Evolutionary conservation across 768 basidiomycete species (phyloP).

Genomic region (Tulasnella calospora): DNA sequence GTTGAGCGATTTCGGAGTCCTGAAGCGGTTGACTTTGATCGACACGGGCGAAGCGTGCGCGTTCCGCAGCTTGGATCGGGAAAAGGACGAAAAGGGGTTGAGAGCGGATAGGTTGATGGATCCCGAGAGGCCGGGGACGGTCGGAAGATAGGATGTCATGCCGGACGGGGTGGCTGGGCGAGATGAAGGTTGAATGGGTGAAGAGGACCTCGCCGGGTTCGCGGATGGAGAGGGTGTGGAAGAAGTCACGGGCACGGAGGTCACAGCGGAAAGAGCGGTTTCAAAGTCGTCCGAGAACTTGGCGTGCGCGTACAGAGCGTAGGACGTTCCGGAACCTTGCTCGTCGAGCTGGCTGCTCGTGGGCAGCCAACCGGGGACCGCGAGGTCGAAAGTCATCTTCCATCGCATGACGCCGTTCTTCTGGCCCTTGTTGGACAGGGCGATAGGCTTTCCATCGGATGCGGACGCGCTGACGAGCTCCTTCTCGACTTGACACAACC

Average conservation of each 20-base stretch:
- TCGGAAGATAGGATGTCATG: background rate
- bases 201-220: background rate
- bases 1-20: constrained; percentile 23
- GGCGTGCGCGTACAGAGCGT: constrained; percentile 63
- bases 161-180: background rate
- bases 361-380: constrained; percentile 89
- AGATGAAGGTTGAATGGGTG: background rate
- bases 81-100: constrained; percentile 50
- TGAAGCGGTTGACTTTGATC: constrained; percentile 49
- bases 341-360: constrained; percentile 32
- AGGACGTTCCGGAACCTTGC: constrained; percentile 51
- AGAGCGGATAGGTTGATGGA: constrained; percentile 18
- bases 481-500: constrained; percentile 62
- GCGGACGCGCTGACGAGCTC: constrained; percentile 47
- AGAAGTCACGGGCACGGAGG: background rate
- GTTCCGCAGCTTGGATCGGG: constrained; percentile 45
- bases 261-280: constrained; percentile 32
- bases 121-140: constrained; percentile 2
- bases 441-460: constrained; percentile 44
- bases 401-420: constrained; percentile 49
- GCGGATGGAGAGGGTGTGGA: background rate
- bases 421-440: constrained; percentile 55
- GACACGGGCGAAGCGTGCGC: constrained; percentile 41
- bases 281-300: constrained; percentile 51
- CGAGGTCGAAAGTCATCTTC: constrained; percentile 75